These are phyloP conservation scores for Teratosphaeria destructans DNA, from an alignment of 2,329 filamentous ascomycete genomes.

Conservation along the genomic window DNA sequence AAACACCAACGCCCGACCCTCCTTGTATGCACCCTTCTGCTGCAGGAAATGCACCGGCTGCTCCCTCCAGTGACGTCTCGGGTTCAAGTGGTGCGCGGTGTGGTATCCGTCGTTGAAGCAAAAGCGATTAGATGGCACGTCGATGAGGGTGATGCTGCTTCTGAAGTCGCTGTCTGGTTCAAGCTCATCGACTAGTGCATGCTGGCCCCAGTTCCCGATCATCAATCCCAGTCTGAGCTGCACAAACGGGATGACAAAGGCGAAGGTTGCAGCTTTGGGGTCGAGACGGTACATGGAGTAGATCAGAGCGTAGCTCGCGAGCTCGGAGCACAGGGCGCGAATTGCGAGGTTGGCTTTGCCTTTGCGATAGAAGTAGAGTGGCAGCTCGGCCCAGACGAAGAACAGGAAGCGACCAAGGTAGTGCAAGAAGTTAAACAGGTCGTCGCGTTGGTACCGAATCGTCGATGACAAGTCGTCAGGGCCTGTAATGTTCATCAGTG, in stretches of 20 bases:
- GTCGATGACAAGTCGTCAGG: constrained; percentile 67
- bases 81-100: constrained; percentile 71
- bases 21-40: constrained; percentile 55
- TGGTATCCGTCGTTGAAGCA: constrained; percentile 80
- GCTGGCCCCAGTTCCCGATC: constrained; percentile 78
- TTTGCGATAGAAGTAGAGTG: constrained; percentile 60
- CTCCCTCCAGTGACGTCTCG: constrained; percentile 69
- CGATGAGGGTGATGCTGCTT: constrained; percentile 69
- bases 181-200: constrained; percentile 65
- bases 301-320: constrained; percentile 45
- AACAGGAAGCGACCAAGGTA: constrained; percentile 67
- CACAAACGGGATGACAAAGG: constrained; percentile 55
- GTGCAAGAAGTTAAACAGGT: constrained; percentile 52
- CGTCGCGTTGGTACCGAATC: constrained; percentile 65
- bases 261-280: constrained; percentile 50
- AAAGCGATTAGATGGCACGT: constrained; percentile 61
- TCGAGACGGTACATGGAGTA: constrained; percentile 40
- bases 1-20: constrained; percentile 63
- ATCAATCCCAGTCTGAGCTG: constrained; percentile 62
- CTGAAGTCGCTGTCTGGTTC: constrained; percentile 69
- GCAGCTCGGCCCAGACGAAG: constrained; percentile 64
- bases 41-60: constrained; percentile 64
- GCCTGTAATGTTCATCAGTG: constrained; percentile 30
- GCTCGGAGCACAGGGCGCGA: constrained; percentile 52
- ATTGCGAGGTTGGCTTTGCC: constrained; percentile 45